Evolutionary conservation across 2,329 filamentous ascomycete genomes (phyloP), one percentile per base, ranked within the genome.

Genomic region (Geosmithia putterillii): DNA sequence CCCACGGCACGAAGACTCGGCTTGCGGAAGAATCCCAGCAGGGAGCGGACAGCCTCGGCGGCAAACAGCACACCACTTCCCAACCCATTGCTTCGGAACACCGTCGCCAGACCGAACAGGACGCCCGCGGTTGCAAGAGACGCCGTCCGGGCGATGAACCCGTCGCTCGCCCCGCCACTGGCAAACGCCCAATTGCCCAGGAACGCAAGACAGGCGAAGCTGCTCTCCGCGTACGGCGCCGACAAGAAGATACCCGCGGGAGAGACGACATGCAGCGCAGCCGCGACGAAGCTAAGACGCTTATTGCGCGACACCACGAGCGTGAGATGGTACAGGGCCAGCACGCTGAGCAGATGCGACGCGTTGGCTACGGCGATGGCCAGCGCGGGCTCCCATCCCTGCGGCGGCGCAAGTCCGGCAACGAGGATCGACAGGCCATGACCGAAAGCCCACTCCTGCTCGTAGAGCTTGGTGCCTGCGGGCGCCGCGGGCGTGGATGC

Each of bases 161-260:
- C 58, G 38, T 50, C 48, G 42, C 47, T 51, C 20, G 38, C 28
- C 17, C 28, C 40, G 53, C 67, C 66, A 38, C 70, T 67, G 1
- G 75, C 74, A 57, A 90, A 92, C 40, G 83, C 58, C 23, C 84
- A 70, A 53, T 79, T 80, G 1, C 87, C 92, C 1, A 71, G 51
- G 53, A 95, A 86, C 36, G 83, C 84, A 28, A 95, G 66, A 19
- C 85, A 68, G 0, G 90, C 80, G 60, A 88, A 95, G 0, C 81
- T 60, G 48, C 83, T 79, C 64, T 98, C 92, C 9, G 79, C 74
- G 59, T 92, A 94, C 0, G 90, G 87, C 0, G 89, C 83, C 0
- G 83, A 89, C 17, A 98, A 74, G 57, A 98, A 96, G 2, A 95
- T 63, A 1, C 90, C 90, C 0, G 85, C 92, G 0, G 92, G 90